Evolutionary conservation across 2,329 filamentous ascomycete genomes (phyloP), one percentile per base, ranked within the genome.

Genomic region (Pseudogymnoascus sp.): DNA sequence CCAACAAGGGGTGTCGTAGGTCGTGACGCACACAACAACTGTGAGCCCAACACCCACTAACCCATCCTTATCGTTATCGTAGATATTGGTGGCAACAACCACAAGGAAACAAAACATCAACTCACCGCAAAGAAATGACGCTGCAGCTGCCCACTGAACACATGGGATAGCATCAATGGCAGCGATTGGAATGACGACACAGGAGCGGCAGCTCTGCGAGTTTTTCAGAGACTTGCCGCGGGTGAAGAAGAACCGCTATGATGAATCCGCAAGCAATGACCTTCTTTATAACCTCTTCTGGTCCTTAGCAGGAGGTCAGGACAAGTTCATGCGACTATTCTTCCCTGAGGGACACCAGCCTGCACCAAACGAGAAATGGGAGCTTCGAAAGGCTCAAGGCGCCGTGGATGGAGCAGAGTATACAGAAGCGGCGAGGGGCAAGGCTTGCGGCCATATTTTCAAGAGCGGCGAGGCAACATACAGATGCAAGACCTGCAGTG

Each of bases 361-460:
- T 7, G 77, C 80, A 29, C 75, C 79, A n/a, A 78, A 77, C 52
- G 80, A 80, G 39, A 77, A 79, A 49, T 88, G 92, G 82, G 94
- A 89, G 74, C 80, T 99, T 39, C 84, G 89, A 65, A 87, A 91
- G 69, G 92, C 92, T 14, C 95, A 99, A 73, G 93, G 92, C 16
- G 91, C 91, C n/a, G 82, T 91, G 63, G 92, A 96, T 71, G 93
- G 94, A 10, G 91, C 93, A 33, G 95, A 99, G 74, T 99, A 97
- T 73, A 94, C 91, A 19, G 89, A 93, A 68, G 89, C 90, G 6
- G 94, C 94, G 12, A 86, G 91, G 68, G 94, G 95, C 62, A 95
- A 95, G 75, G 88, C 92, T 55, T 99, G 94, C 74, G 95, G 94
- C 3, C 95, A 99, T 78, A 97, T 99, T 66, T 96, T 99, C 81